These are phyloP conservation scores for Amoebophrya sp. DNA, from an alignment of 169 alveolate species.

Conservation along the genomic window DNA sequence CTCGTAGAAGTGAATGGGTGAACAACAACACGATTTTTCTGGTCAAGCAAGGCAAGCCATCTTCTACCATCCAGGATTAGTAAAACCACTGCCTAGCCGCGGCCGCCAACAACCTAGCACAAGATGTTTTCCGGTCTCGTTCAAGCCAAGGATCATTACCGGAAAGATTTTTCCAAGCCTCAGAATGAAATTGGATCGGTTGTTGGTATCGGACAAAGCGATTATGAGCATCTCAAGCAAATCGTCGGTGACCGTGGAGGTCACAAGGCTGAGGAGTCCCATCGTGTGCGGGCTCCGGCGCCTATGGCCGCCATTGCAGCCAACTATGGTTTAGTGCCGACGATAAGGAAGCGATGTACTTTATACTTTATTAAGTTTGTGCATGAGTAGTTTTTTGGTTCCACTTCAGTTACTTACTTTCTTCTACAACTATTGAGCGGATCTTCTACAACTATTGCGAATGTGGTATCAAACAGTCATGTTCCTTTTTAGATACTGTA, in stretches of 20 bases:
- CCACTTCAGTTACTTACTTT: too few relatives aligned
- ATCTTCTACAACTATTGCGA: too few relatives aligned
- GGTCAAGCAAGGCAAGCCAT: too few relatives aligned
- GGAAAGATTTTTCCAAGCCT: not conserved
- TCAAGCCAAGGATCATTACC: not conserved
- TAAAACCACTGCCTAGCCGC: too few relatives aligned
- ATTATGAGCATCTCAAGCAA: not conserved
- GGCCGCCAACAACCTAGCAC: too few relatives aligned
- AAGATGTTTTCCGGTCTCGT: not conserved
- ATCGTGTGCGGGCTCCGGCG: not conserved
- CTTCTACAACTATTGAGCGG: too few relatives aligned
- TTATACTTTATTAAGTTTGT: too few relatives aligned
- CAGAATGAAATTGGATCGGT: not conserved
- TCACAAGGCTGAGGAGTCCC: not conserved
- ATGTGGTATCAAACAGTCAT: too few relatives aligned
- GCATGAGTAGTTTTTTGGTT: not conserved
- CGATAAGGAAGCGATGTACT: not conserved
- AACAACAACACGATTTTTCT: too few relatives aligned
- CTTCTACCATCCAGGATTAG: too few relatives aligned
- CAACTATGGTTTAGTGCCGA: not conserved
- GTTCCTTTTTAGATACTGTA: too few relatives aligned
- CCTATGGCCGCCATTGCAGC: conserved; percentile 9
- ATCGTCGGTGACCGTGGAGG: conserved; percentile 1
- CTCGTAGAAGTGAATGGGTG: too few relatives aligned
- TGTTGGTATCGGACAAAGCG: not conserved